phyloP scores from a whole-genome alignment of 208 protist genomes.

The Leishmania major region DNA sequence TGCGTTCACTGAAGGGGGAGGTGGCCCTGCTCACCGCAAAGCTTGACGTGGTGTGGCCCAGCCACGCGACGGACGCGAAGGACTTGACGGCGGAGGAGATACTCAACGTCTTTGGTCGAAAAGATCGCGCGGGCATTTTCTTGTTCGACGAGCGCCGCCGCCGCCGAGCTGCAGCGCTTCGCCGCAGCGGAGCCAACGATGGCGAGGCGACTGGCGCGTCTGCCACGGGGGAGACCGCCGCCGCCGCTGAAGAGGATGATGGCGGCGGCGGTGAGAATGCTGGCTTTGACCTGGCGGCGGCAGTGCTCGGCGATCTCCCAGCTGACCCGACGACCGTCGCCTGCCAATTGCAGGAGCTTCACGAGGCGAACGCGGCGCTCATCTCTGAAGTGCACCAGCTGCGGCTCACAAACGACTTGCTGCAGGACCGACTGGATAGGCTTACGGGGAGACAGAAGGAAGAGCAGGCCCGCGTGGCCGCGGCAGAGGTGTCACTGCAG shows the following conservation, averaged over 20 bases:
- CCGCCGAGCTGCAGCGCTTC: slow-evolving; percentile 8
- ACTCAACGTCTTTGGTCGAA: slow-evolving; percentile 53
- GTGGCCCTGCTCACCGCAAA: slow-evolving; percentile 67
- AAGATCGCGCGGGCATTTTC: slow-evolving; percentile 30
- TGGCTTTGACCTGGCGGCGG: slow-evolving; percentile 23
- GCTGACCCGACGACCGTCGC: slow-evolving; percentile 38
- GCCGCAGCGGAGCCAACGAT: neutral
- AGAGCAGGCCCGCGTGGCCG: slow-evolving; percentile 37
- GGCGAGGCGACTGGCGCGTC: neutral
- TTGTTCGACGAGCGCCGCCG: slow-evolving; percentile 33
- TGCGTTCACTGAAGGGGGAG: slow-evolving; percentile 45
- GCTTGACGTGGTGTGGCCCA: slow-evolving; percentile 87
- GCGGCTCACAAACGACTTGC: slow-evolving; percentile 73
- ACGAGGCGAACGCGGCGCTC: slow-evolving; percentile 79
- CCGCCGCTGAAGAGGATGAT: neutral
- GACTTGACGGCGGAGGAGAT: slow-evolving; percentile 71
- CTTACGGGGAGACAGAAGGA: slow-evolving; percentile 36
- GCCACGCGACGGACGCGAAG: slow-evolving; percentile 64
- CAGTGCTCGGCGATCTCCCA: slow-evolving; percentile 26
- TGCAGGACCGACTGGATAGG: slow-evolving; percentile 53
- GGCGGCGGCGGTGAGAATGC: slow-evolving; percentile 11
- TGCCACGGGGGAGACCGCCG: neutral
- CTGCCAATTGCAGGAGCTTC: slow-evolving; percentile 74
- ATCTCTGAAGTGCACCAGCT: slow-evolving; percentile 75
- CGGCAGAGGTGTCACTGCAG: slow-evolving; percentile 43